Base-by-base conservation (phyloP, 2,329 filamentous ascomycete species). In the Sclerotinia sclerotiorum region DNA sequence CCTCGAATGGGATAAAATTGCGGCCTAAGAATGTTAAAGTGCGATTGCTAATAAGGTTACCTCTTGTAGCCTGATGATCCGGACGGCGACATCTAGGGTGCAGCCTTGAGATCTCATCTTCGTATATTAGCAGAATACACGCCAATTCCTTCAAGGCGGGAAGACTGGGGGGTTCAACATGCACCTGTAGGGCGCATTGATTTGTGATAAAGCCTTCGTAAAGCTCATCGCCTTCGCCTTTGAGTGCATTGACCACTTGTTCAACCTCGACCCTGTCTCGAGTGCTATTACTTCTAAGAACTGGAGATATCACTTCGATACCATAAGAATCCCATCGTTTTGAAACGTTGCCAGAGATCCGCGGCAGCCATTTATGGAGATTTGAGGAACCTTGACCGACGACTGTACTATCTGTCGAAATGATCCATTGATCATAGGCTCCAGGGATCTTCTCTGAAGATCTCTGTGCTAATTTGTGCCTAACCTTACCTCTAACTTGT, bases 181-280 rank as follows among this genome's bases (percentile, higher is more conserved):
- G 73, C 27, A 75, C 74, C 51, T 74, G 74, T 2, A 75, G 61
- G 21, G 71, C 72, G 39, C 74, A 75, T 69, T 75, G 73, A 52
- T 74, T 74, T 19, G 72, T 75, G 39, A 74, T 72, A 42, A 76
- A 76, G 15, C 69, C 65, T 19, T 69, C 69, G 48, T 70, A 68
- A 10, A 54, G 44, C 17, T 70, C 61, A 7, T 66, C 32, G 0
- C 61, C 51, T 5, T 29, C 44, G 15, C 66, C 71, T 29, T 63
- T 69, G 21, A 71, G 57, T 10, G 63, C 64, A 13, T 69, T 46
- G 17, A 73, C 27, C 5, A 74, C 69, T 21, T 70, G 13, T 11
- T 17, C 24, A 44, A 76, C 70, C 39, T 72, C 64, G 1, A n/a
- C 6, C 15, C 63, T 69, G 19, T 69, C 64, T 48, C 44, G 29